A percentile compares a stretch with the other conserved stretches of the same genome.
These are phyloP conservation scores for Ophiostoma novo-ulmi DNA, from an alignment of 2,329 filamentous ascomycete species.

Conservation along the genomic window DNA sequence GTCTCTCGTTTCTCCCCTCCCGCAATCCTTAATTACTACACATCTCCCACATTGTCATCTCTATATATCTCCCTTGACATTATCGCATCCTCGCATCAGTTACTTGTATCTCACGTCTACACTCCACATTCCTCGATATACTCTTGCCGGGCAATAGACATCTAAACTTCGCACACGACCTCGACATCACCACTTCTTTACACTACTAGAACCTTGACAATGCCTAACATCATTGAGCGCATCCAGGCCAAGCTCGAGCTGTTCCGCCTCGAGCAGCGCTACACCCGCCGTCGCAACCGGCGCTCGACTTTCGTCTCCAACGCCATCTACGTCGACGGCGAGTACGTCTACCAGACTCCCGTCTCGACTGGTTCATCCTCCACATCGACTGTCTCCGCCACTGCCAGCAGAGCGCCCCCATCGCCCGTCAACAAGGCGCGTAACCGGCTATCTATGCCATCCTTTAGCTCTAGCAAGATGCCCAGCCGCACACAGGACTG, in stretches of 20 bases:
- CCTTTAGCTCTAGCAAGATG: constrained; percentile 45
- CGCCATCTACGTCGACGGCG: constrained; percentile 88
- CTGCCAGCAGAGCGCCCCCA: constrained; percentile 31
- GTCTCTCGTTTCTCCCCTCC: constrained; percentile 7
- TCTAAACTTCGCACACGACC: not conserved
- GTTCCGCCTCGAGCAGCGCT: constrained; percentile 90
- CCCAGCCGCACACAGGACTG: constrained; percentile 38
- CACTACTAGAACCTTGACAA: not conserved
- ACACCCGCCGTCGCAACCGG: constrained; percentile 80
- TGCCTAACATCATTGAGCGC: constrained; percentile 47
- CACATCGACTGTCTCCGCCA: constrained; percentile 31
- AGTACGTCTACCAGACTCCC: constrained; percentile 77
- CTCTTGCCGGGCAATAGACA: constrained; percentile 2
- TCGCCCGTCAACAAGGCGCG: constrained; percentile 35
- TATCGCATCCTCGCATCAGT: not conserved
- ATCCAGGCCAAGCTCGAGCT: constrained; percentile 73
- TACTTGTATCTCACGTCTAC: not conserved
- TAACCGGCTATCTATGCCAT: constrained; percentile 53
- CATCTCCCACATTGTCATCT: not conserved
- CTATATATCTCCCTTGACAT: not conserved
- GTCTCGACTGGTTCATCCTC: constrained; percentile 52
- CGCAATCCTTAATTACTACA: constrained; percentile 10
- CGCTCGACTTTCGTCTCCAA: constrained; percentile 85
- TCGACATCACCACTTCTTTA: not conserved
- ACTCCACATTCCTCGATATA: not conserved